These are phyloP conservation scores for Boletus mariae DNA, from an alignment of 1,284 basidiomycete species.

Conservation along the genomic window DNA sequence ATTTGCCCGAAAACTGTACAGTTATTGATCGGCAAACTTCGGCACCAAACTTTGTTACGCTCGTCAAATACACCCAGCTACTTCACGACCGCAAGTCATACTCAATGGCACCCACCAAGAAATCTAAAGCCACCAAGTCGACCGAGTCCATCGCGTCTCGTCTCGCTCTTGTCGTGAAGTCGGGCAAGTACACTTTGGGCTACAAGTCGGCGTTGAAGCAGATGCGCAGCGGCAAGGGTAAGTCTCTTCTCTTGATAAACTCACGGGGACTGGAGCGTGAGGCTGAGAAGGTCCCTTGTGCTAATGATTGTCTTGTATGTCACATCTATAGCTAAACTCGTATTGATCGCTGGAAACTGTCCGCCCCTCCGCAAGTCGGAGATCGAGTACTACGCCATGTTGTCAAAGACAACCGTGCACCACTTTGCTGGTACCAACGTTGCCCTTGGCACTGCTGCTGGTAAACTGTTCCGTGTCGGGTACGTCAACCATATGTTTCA, in stretches of 20 bases:
- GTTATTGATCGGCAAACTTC: conserved; percentile 19
- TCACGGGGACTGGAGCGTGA: conserved; percentile 89
- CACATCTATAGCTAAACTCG: conserved; percentile 81
- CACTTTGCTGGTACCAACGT: conserved; percentile 97
- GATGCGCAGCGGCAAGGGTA: conserved; percentile 98
- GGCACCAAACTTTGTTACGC: conserved; percentile 11
- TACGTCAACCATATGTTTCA: conserved; percentile 39
- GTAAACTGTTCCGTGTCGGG: conserved; percentile 99
- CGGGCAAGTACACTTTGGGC: conserved; percentile 87
- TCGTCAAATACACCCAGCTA: conserved; percentile 9
- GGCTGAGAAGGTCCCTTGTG: conserved; percentile 94
- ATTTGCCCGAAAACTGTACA: conserved; percentile 24
- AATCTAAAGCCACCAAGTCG: conserved; percentile 88
- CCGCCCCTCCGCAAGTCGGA: conserved; percentile 99
- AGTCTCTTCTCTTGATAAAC: conserved; percentile 44
- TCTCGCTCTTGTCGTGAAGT: conserved; percentile 98
- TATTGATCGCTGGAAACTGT: conserved; percentile 98
- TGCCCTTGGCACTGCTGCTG: conserved; percentile 97
- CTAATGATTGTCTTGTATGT: conserved; percentile 42
- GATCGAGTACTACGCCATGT: conserved; percentile 99
- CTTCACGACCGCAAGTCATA: conserved; percentile 20
- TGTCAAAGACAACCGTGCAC: conserved; percentile 96
- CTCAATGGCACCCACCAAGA: conserved; percentile 89
- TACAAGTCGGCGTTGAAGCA: conserved; percentile 98
- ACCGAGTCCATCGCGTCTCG: conserved; percentile 94